These are phyloP conservation scores for Colletotrichum sp. DNA, from an alignment of 2,329 filamentous ascomycete species.

Conservation along the genomic window DNA sequence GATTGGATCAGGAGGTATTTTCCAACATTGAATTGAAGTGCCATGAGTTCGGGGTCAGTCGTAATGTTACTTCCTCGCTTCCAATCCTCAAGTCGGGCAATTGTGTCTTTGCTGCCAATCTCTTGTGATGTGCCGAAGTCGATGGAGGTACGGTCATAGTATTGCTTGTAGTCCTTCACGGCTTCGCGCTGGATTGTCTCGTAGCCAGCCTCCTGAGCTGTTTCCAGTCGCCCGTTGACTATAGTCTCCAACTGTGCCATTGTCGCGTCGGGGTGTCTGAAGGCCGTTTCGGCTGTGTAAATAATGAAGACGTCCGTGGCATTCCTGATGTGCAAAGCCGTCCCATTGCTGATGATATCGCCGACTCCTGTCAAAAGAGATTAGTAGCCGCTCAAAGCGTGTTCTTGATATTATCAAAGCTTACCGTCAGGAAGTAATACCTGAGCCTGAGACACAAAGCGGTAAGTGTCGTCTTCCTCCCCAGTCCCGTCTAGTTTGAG, in stretches of 20 bases:
- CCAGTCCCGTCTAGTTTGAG: background rate
- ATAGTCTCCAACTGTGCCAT: background rate
- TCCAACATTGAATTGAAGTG: constrained; percentile 36
- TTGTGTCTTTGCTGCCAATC: constrained; percentile 4
- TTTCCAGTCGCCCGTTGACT: background rate
- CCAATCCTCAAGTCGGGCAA: background rate
- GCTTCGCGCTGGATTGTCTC: background rate
- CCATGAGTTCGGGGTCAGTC: constrained; percentile 24
- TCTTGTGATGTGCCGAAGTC: constrained; percentile 18
- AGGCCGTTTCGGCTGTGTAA: constrained; percentile 9
- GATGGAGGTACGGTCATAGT: constrained; percentile 13
- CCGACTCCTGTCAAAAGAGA: background rate
- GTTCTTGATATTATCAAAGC: background rate
- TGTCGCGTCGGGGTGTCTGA: background rate
- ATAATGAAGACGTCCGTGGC: constrained; percentile 20
- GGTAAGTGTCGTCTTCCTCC: background rate
- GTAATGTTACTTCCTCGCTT: background rate
- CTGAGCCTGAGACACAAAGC: background rate
- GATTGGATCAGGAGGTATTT: constrained; percentile 38
- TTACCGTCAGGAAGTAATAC: background rate
- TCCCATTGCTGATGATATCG: constrained; percentile 2
- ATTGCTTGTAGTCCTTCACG: constrained; percentile 11
- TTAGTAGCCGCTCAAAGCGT: rapidly evolving
- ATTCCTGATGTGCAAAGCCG: background rate
- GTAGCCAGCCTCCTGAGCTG: background rate